Base-by-base conservation (phyloP, 805 yeast species). In the Helenozyma rhizophorensis region DNA sequence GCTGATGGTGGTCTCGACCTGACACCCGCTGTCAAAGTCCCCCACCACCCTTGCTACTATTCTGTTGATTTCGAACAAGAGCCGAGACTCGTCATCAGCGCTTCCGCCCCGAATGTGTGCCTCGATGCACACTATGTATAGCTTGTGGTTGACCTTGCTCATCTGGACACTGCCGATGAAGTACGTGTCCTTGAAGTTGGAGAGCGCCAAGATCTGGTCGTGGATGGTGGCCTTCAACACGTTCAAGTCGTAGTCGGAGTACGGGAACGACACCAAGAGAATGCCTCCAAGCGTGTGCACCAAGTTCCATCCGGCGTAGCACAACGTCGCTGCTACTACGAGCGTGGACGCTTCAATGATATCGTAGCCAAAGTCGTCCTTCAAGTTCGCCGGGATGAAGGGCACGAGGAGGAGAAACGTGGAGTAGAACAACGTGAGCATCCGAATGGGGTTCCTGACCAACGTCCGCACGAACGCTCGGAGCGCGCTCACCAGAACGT, bases 81-180 rank as follows among this genome's bases (percentile, higher is more conserved):
- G 48, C 21, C 65, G 58, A 1, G 76, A 55, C 51, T 83, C 90
- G 28, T 82, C 88, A 34, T 81, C 85, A 40, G 75, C 76, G 4
- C 83, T 74, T 1, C 80, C 83, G n/a, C 89, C 89, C 28, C 61
- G 56, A 82, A 83, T 77, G 14, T 54, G 56, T 3, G 83, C 43
- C 34, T 63, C 69, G 12, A 80, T 40, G 3, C 85, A 70, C 2
- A 80, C 74, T 15, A 83, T 67, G 44, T 69, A 76, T 4, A 80
- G 58, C 37, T 70, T 71, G 50, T 77, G 75, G 50, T 79, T 83
- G 23, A 81, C 79, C 43, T 80, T 77, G 3, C 83, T 69, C 6
- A 83, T 59, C 31, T 74, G 61, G 7, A 83, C 62, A 47, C 53
- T 64, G 10, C 70, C 64, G 11, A 83, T 50, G 6, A 51, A 50